These are phyloP conservation scores for Termitomyces sp. DNA, from an alignment of 768 basidiomycete genomes.

Conservation along the genomic window DNA sequence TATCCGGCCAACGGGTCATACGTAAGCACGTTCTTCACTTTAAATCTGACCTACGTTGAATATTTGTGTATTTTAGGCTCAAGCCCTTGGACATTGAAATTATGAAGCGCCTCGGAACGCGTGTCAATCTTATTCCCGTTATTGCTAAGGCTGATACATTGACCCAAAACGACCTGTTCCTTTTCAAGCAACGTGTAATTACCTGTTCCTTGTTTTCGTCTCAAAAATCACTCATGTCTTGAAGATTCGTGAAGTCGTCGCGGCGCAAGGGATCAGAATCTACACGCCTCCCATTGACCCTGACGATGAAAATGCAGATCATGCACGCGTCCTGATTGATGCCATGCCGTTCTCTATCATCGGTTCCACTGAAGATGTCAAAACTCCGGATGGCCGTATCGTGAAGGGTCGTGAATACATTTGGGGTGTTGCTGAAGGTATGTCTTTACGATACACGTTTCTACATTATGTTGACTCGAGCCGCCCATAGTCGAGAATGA, in stretches of 20 bases:
- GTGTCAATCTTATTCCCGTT: slow-evolving; percentile 97
- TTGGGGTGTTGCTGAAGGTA: slow-evolving; percentile 99
- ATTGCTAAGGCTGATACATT: slow-evolving; percentile 97
- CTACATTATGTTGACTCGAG: not conserved
- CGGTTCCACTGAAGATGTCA: slow-evolving; percentile 92
- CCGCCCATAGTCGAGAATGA: slow-evolving; percentile 84
- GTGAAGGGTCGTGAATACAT: slow-evolving; percentile 99
- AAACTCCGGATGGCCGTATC: slow-evolving; percentile 81
- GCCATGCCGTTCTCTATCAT: slow-evolving; percentile 99
- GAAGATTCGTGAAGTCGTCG: slow-evolving; percentile 84
- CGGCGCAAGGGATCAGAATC: slow-evolving; percentile 90
- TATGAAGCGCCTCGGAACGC: slow-evolving; percentile 98
- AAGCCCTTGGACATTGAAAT: slow-evolving; percentile 99
- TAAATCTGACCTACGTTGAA: slow-evolving; percentile 2
- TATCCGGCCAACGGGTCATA: slow-evolving; percentile 92
- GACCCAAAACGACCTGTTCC: slow-evolving; percentile 85
- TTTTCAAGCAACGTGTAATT: slow-evolving; percentile 90
- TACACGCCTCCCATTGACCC: slow-evolving; percentile 90
- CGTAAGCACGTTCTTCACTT: slow-evolving; percentile 49
- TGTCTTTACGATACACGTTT: slow-evolving; percentile 12
- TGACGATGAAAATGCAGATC: slow-evolving; percentile 85
- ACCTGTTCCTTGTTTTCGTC: not conserved
- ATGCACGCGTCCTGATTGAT: slow-evolving; percentile 79
- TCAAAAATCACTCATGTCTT: slow-evolving; percentile 3
- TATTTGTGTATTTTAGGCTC: slow-evolving; percentile 40